These are phyloP conservation scores for Davidsoniella australis DNA, from an alignment of 2,329 filamentous ascomycete species.

Conservation along the genomic window DNA sequence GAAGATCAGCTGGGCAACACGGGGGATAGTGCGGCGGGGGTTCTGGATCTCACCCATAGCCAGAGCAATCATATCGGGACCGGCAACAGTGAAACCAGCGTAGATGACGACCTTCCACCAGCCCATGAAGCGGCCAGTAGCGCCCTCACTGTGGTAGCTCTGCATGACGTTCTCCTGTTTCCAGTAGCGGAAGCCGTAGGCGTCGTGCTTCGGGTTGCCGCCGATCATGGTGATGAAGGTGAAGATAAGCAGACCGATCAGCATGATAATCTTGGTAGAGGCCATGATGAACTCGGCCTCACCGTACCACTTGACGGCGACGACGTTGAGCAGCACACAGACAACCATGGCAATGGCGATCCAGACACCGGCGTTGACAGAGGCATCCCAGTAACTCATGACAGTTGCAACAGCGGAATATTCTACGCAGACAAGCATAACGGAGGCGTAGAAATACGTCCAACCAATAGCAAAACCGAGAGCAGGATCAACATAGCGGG, in stretches of 20 bases:
- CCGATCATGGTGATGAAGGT: constrained; percentile 54
- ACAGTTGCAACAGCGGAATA: constrained; percentile 28
- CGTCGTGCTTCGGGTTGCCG: constrained; percentile 43
- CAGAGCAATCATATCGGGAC: constrained; percentile 48
- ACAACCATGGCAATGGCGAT: constrained; percentile 29
- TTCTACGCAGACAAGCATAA: constrained; percentile 29
- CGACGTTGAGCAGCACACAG: constrained; percentile 30
- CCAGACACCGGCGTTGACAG: constrained; percentile 30
- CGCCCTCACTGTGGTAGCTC: constrained; percentile 25
- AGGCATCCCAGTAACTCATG: constrained; percentile 26
- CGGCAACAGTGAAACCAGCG: constrained; percentile 50
- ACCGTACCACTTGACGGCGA: constrained; percentile 27
- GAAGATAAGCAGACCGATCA: constrained; percentile 39
- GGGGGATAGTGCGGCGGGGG: constrained; percentile 46
- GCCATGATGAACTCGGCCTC: constrained; percentile 38
- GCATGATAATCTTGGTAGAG: constrained; percentile 31
- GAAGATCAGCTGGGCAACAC: constrained; percentile 56
- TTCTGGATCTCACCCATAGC: constrained; percentile 43
- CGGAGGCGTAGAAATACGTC: constrained; percentile 32
- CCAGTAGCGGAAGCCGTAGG: constrained; percentile 49
- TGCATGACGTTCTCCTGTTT: constrained; percentile 20
- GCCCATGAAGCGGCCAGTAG: constrained; percentile 44
- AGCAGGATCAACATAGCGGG: constrained; percentile 37
- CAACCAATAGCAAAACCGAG: constrained; percentile 38
- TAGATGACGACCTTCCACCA: constrained; percentile 40